Evolutionary conservation across 2,329 filamentous ascomycete species (phyloP), one percentile per base, ranked within the genome.

Genomic region (Ascomycota sp.): DNA sequence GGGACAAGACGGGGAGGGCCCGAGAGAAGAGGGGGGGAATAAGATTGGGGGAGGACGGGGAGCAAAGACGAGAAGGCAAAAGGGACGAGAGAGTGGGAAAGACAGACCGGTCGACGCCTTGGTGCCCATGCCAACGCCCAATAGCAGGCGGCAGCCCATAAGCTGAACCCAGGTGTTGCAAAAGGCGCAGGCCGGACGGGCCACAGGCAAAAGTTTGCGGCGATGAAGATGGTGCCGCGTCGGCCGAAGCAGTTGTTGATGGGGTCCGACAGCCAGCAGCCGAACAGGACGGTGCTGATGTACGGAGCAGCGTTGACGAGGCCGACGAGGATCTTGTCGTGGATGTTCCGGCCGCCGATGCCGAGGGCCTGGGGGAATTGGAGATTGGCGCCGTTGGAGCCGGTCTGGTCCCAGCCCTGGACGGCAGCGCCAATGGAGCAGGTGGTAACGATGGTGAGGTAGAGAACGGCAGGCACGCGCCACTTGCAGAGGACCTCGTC

Each of bases 61-160:
- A n/a, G n/a, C n/a, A n/a, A n/a, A n/a, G n/a, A n/a, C n/a, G n/a
- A n/a, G n/a, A n/a, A n/a, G n/a, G n/a, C n/a, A n/a, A n/a, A n/a
- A n/a, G n/a, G 7, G 4, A 15, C n/a, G 17, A 28, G 15, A 2
- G 8, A 13, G 19, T n/a, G 20, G 6, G 5, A 5, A 13, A 8
- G 7, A 46, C 52, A 34, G 33, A 56, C 55, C 52, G 8, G 68
- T 74, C 0, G 69, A 69, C 13, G 71, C 70, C 45, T 83, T 83
- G 11, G 75, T 63, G 20, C 78, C 78, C 56, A 85, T 81, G 1
- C 75, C 78, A 27, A 89, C 67, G 8, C 81, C 81, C 35, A 86
- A 63, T 9, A 78, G 59, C 36, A 86, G 65, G 25, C 81, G 70
- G 29, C 70, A 73, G 25, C 68, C 60, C 34, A 89, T 63, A 38